These are phyloP conservation scores for Botryotinia calthae DNA, from an alignment of 2,329 filamentous ascomycete species.

Conservation along the genomic window DNA sequence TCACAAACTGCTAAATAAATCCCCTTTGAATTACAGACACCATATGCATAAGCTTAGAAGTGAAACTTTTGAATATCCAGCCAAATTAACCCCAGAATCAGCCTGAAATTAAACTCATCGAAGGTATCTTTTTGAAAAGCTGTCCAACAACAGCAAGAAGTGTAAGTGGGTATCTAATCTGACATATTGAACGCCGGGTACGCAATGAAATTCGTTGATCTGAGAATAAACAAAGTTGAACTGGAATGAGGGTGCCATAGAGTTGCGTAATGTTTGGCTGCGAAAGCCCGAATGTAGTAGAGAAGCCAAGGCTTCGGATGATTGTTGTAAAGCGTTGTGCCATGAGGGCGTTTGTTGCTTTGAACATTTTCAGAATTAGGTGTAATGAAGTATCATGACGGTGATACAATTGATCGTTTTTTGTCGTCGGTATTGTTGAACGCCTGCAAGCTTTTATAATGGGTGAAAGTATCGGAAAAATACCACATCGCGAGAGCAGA, in stretches of 20 bases:
- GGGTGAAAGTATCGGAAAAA: neutral
- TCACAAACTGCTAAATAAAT: neutral
- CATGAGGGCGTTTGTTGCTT: neutral
- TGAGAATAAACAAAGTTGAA: neutral
- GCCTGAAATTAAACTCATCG: neutral
- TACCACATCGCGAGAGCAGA: too few relatives aligned
- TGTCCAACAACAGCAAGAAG: neutral
- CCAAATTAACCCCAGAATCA: neutral
- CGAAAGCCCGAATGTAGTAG: neutral
- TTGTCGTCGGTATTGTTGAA: neutral
- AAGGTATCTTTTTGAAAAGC: neutral
- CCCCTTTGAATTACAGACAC: slow-evolving; percentile 19
- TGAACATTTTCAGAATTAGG: too few relatives aligned
- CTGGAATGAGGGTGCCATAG: neutral
- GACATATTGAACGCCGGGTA: neutral
- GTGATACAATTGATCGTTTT: neutral
- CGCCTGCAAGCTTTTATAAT: neutral
- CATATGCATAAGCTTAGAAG: slow-evolving; percentile 27
- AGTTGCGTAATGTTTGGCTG: neutral
- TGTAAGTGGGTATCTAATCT: neutral
- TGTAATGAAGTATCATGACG: too few relatives aligned
- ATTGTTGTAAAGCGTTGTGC: neutral
- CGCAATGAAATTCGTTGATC: neutral
- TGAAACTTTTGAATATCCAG: neutral
- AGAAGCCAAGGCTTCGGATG: too few relatives aligned